phyloP scores from a whole-genome alignment of 345 rosid species.

The Ailanthus altissimus region DNA sequence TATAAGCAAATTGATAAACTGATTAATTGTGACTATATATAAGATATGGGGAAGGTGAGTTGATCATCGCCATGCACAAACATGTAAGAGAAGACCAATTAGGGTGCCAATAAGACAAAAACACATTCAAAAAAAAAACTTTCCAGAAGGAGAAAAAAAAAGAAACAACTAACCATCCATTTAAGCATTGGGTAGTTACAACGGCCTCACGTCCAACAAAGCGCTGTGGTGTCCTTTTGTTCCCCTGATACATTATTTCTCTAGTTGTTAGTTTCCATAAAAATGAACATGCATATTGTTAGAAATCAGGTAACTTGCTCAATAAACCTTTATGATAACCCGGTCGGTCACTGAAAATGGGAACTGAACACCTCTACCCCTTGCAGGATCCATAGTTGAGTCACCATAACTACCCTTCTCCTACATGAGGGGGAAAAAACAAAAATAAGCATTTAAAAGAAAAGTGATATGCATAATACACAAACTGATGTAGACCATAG shows the following conservation, averaged over 20 bases:
- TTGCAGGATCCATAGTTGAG: slow-evolving; percentile 45
- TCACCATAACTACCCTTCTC: slow-evolving; percentile 68
- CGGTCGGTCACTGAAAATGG: slow-evolving; percentile 87
- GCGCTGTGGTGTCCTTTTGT: slow-evolving; percentile 89
- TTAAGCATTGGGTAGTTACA: slow-evolving; percentile 90
- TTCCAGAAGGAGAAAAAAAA: background rate
- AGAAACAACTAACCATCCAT: slow-evolving; percentile 74
- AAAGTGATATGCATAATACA: background rate
- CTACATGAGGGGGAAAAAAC: slow-evolving; percentile 31
- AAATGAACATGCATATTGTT: slow-evolving; percentile 6
- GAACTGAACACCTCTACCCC: slow-evolving; percentile 80
- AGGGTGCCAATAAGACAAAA: background rate
- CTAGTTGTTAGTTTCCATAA: slow-evolving; percentile 22
- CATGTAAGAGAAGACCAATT: background rate
- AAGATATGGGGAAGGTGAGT: too few species aligned
- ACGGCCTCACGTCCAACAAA: slow-evolving; percentile 95
- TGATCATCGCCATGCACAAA: background rate
- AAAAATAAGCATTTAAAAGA: slow-evolving; percentile 5
- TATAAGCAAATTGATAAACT: background rate
- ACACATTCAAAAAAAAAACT: background rate
- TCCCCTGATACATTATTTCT: slow-evolving; percentile 57
- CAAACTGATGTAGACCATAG: background rate
- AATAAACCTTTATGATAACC: slow-evolving; percentile 79
- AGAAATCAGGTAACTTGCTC: slow-evolving; percentile 7
- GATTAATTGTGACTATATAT: background rate